Conservation (phyloP, 139 green algal genomes). For the Mesostigma viride region DNA sequence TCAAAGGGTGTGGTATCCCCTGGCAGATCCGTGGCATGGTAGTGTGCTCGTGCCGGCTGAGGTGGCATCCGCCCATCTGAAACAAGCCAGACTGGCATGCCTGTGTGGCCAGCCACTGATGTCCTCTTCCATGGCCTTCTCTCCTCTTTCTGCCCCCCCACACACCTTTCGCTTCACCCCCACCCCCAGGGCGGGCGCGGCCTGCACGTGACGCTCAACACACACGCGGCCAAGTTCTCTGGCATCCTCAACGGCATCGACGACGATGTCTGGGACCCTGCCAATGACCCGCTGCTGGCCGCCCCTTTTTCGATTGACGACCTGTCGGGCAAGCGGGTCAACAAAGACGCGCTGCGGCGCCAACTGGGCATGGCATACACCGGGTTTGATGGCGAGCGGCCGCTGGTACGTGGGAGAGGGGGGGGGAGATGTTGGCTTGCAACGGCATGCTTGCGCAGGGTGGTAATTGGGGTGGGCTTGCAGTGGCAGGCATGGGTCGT, state of each 20-base stretch:
- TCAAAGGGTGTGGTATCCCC: too few species aligned
- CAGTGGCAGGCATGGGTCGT: too few species aligned
- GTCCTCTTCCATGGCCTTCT: too few species aligned
- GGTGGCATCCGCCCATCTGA: too few species aligned
- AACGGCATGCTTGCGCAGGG: too few species aligned
- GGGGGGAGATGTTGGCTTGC: too few species aligned
- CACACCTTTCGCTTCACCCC: slow-evolving; percentile 69
- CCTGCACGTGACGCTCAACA: slow-evolving; percentile 24
- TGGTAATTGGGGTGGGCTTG: too few species aligned
- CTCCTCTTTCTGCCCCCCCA: too few species aligned
- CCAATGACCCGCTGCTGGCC: slow-evolving; percentile 32
- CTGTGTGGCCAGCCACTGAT: too few species aligned
- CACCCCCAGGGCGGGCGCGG: slow-evolving; percentile 35
- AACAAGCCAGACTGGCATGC: too few species aligned
- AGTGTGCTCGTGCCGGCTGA: too few species aligned
- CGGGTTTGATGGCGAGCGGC: slow-evolving; percentile 11
- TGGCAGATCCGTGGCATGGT: too few species aligned
- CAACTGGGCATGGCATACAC: slow-evolving; percentile 18
- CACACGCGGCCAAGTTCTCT: slow-evolving; percentile 32
- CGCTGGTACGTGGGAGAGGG: slow-evolving; percentile 21
- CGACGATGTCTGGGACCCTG: slow-evolving; percentile 36
- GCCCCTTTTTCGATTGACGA: slow-evolving; percentile 32
- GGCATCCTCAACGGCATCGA: slow-evolving; percentile 45
- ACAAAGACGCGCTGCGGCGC: slow-evolving; percentile 40
- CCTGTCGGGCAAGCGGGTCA: slow-evolving; percentile 38